phyloP scores from a whole-genome alignment of 331 rosid genomes.

The Quercus tomentella region DNA sequence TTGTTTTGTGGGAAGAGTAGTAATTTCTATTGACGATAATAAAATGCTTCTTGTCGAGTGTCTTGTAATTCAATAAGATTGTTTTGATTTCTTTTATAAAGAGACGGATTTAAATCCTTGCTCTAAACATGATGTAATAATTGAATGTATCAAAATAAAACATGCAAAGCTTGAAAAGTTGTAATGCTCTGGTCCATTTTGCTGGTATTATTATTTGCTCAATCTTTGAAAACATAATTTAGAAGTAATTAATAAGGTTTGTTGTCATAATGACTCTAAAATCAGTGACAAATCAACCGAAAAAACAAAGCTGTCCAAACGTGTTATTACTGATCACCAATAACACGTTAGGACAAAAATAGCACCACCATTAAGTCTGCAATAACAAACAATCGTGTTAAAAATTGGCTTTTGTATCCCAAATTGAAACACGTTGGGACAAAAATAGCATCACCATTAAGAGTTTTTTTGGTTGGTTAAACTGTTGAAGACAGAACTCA shows the following conservation, averaged over 20 bases:
- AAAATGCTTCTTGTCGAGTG: slow-evolving; percentile 15
- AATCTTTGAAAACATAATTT: slow-evolving; percentile 23
- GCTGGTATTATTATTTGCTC: slow-evolving; percentile 22
- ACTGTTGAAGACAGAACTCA: neutral
- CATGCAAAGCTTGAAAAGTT: neutral
- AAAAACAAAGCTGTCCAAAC: neutral
- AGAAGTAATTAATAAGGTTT: slow-evolving; percentile 28
- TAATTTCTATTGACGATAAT: neutral
- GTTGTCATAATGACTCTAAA: slow-evolving; percentile 17
- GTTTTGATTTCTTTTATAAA: no score
- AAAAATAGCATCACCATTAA: no score
- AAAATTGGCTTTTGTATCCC: neutral
- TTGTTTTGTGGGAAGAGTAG: neutral
- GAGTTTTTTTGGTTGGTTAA: no score
- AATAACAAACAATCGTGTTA: neutral
- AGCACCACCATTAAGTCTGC: neutral
- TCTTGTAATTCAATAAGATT: neutral
- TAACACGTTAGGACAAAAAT: neutral
- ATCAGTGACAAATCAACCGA: neutral
- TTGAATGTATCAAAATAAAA: no score
- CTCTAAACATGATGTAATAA: no score
- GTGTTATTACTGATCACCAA: neutral
- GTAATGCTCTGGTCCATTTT: slow-evolving; percentile 28
- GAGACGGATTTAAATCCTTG: no score
- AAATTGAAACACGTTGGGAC: no score